Percentiles rank a stretch among this genome's conserved stretches.
Conservation (phyloP, 2,329 filamentous ascomycete species). For the Chaetomium sp. region DNA sequence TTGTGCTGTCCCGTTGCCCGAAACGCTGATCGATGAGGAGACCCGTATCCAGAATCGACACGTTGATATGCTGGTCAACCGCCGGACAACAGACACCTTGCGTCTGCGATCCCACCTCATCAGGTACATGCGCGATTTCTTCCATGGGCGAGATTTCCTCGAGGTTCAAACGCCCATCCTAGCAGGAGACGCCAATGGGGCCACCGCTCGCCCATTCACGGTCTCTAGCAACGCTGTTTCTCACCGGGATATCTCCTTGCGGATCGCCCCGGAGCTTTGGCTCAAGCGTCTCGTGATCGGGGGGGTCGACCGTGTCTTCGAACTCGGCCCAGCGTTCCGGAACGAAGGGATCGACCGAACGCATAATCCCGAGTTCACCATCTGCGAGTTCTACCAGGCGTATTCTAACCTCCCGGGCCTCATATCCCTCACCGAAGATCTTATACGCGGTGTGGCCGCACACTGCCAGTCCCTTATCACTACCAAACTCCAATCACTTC, state of each 20-base stretch:
- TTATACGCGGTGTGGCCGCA: slow-evolving; percentile 56
- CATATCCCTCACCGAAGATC: slow-evolving; percentile 65
- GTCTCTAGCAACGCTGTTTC: slow-evolving; percentile 61
- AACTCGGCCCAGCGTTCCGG: slow-evolving; percentile 86
- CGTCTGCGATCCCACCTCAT: slow-evolving; percentile 69
- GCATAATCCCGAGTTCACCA: slow-evolving; percentile 96
- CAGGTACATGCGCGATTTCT: slow-evolving; percentile 64
- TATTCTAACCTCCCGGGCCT: slow-evolving; percentile 71
- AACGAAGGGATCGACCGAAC: slow-evolving; percentile 89
- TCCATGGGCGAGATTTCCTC: slow-evolving; percentile 65
- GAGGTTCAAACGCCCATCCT: slow-evolving; percentile 92
- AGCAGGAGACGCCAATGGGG: slow-evolving; percentile 75
- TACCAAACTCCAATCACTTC: slow-evolving; percentile 40
- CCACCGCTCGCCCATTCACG: slow-evolving; percentile 82
- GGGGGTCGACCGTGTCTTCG: slow-evolving; percentile 82
- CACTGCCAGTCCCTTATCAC: slow-evolving; percentile 43
- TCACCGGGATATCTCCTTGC: slow-evolving; percentile 60
- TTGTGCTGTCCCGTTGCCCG: slow-evolving; percentile 71
- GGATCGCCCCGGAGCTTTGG: slow-evolving; percentile 93
- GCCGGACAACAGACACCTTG: slow-evolving; percentile 59
- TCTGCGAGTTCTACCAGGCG: slow-evolving; percentile 92
- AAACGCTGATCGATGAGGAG: slow-evolving; percentile 62
- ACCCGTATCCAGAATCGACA: slow-evolving; percentile 72
- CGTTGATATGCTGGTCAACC: slow-evolving; percentile 77
- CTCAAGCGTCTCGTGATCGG: slow-evolving; percentile 87